Evolutionary conservation across 2,329 filamentous ascomycete species (phyloP).

Genomic region (Capronia epimyces): DNA sequence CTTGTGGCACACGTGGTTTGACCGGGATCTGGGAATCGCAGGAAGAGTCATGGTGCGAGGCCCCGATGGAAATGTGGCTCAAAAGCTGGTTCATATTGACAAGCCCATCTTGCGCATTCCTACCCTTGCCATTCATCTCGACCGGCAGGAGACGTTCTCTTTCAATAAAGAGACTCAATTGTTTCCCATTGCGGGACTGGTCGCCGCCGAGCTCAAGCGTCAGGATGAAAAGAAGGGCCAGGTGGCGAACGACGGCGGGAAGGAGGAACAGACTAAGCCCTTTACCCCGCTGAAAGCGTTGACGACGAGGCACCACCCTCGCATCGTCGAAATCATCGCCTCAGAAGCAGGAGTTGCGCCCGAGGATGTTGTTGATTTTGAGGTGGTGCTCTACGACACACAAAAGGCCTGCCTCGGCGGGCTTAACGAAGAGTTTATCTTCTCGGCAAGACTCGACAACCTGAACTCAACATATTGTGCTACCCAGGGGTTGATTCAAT

Average conservation of each 20-base stretch:
- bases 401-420: slow-evolving; percentile 87
- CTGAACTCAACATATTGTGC: slow-evolving; percentile 94
- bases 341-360: slow-evolving; percentile 66
- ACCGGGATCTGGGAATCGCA: slow-evolving; percentile 85
- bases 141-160: slow-evolving; percentile 76
- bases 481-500: slow-evolving; percentile 76
- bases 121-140: slow-evolving; percentile 87
- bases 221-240: slow-evolving; percentile 40
- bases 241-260: slow-evolving; percentile 39
- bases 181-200: slow-evolving; percentile 85
- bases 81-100: slow-evolving; percentile 84
- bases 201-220: slow-evolving; percentile 81
- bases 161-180: slow-evolving; percentile 98
- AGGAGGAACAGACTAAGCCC: slow-evolving; percentile 39
- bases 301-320: slow-evolving; percentile 79
- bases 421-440: slow-evolving; percentile 88
- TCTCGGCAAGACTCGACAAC: slow-evolving; percentile 92
- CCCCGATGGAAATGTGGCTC: slow-evolving; percentile 66
- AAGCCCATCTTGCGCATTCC: slow-evolving; percentile 87
- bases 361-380: slow-evolving; percentile 80
- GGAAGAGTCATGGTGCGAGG: slow-evolving; percentile 78
- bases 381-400: slow-evolving; percentile 94
- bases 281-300: slow-evolving; percentile 74
- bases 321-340: slow-evolving; percentile 78
- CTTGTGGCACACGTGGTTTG: slow-evolving; percentile 98